Base-by-base conservation (phyloP, 371 early-diverging fungal genomes). In the Aphelidium insulamus region DNA sequence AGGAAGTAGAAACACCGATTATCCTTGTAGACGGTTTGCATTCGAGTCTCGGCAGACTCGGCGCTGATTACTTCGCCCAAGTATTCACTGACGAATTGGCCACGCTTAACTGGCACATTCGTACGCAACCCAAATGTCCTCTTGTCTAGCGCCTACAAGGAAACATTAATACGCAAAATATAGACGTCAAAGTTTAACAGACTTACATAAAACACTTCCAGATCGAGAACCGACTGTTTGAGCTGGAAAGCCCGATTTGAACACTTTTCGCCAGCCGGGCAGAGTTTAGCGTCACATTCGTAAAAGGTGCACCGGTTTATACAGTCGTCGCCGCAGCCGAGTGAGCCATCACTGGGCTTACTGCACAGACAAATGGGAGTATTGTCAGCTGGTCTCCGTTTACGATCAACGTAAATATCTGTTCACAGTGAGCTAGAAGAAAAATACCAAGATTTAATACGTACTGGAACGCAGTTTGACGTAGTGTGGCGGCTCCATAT, bases 71-170 rank as follows among this genome's bases (percentile, higher is more conserved):
- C 60, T 40, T 87, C 88, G 2, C 92, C 88, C 4, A 73, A 62
- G 50, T 87, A 85, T 45, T 91, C 87, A 33, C 75, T 65, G 14
- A 91, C 62, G 16, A 85, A 49, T 19, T 50, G 50, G 20, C 67
- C 75, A 26, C 57, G 54, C 32, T 52, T 48, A 22, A 86, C 68
- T 9, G 52, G 49, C 5, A 45, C 54, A 7, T 36, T 32, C 1
- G 83, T 70, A 31, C 68, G 67, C 21, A 86, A 55, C 2, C 87
- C 91, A 52, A 66, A 78, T 5, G 87, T 87, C 23, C 80, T 62
- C 18, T 52, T 50, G 2, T 48, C 40, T 1, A 68, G 66, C 62
- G 49, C 24, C 32, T 22, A 24, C 4, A 17, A 38, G 11, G 23
- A 1, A 40, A 19, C 26, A 34, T 27, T 26, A 30, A 28, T 17